Base-by-base conservation (phyloP, 495 filamentous ascomycete species). In the Daldinia decipiens region DNA sequence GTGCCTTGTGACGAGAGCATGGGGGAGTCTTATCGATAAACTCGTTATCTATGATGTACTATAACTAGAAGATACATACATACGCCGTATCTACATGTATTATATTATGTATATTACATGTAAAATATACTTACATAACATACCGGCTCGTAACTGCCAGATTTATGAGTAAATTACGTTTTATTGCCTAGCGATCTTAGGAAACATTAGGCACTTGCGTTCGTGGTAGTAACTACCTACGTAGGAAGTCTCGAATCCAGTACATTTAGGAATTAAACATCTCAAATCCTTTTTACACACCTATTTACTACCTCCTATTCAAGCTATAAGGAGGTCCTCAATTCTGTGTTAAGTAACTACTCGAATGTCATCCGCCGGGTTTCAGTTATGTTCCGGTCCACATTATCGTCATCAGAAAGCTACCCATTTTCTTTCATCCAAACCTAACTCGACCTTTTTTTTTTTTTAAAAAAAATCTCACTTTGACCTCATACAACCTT, bases 1-100 rank as follows among this genome's bases (percentile, higher is more conserved):
- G 39, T 69, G 53, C 59, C 67, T 69, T 69, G 60, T 69, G 67
- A 69, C 67, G 13, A 64, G 67, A 45, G 53, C 67, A 69, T 63
- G 67, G 52, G 59, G 38, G 17, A 36, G 27, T 17, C 29, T 69
- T 63, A 69, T 69, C 59, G 67, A 69, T 69, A 69, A 54, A 9
- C 0, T 4, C 5, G 9, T 47, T 24, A 47, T 47, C 17, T 47
- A 47, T 12, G 43, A 47, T 47, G 43, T 24, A 47, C 34, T 13
- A 9, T 13, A n/a, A n/a, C n/a, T n/a, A 36, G 5, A 13, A 36
- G 34, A 36, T 13, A 36, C 11, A 36, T 13, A 36, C 11, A 12
- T 13, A 36, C 34, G 34, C 11, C 12, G 34, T 24, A 52, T 24
- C 24, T 52, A 52, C 50, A 52, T 52, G 50, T 52, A 52, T 52